Evolutionary conservation across 2,329 filamentous ascomycete genomes (phyloP).

Genomic region (Ascochyta clinopodiicola): DNA sequence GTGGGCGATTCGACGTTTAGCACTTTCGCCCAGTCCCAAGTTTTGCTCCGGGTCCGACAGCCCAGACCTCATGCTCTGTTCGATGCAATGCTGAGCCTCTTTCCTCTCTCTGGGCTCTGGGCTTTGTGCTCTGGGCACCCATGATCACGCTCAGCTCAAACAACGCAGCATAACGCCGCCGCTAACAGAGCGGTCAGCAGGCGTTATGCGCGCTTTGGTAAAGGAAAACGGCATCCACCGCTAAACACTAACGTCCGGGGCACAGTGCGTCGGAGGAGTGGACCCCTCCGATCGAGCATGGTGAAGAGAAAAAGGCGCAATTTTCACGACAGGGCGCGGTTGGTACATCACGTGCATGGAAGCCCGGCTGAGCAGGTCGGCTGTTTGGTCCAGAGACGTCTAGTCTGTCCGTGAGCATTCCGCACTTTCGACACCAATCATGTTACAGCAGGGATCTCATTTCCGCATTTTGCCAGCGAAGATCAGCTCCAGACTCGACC

Average conservation of each 20-base stretch:
- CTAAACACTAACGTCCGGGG: slow-evolving; percentile 9
- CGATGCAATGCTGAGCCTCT: slow-evolving; percentile 7
- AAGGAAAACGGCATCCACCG: slow-evolving; percentile 11
- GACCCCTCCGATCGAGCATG: slow-evolving; percentile 27
- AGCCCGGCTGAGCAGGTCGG: slow-evolving; percentile 28
- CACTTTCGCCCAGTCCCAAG: slow-evolving; percentile 1
- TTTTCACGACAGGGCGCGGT: slow-evolving; percentile 18
- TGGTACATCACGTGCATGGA: slow-evolving; percentile 28
- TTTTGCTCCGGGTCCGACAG: slow-evolving; percentile 6
- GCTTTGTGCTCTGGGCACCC: not conserved
- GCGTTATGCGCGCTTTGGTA: not conserved
- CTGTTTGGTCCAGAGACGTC: slow-evolving; percentile 31
- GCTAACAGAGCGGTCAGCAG: slow-evolving; percentile 3
- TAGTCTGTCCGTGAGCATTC: slow-evolving; percentile 25
- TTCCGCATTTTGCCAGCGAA: slow-evolving; percentile 29
- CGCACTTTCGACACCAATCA: slow-evolving; percentile 33
- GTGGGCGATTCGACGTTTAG: slow-evolving; percentile 9
- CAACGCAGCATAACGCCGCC: not conserved
- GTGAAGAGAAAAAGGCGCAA: slow-evolving; percentile 26
- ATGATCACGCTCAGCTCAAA: not conserved
- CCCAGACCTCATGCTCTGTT: slow-evolving; percentile 1
- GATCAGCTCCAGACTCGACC: slow-evolving; percentile 24
- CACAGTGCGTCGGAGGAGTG: slow-evolving; percentile 26
- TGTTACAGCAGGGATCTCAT: slow-evolving; percentile 33
- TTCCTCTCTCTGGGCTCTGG: too few relatives aligned